Evolutionary conservation across 2,329 filamentous ascomycete species (phyloP).

Genomic region (Colletotrichum simmondsii): DNA sequence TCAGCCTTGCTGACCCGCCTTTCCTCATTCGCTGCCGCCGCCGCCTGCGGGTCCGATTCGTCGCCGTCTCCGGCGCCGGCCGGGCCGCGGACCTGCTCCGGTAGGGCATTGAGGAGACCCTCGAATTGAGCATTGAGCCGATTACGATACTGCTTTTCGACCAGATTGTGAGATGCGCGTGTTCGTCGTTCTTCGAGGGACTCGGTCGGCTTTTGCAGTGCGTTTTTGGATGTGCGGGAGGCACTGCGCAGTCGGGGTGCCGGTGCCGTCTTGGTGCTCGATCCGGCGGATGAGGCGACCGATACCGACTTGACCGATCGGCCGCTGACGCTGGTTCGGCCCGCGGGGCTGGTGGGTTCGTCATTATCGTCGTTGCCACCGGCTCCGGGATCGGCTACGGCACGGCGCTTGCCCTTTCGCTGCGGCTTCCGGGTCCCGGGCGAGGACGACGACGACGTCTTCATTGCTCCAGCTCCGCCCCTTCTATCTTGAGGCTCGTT

Average conservation of each 20-base stretch:
- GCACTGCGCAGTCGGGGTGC: slow-evolving; percentile 41
- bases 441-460: not conserved
- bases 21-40: slow-evolving; percentile 39
- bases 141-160: slow-evolving; percentile 48
- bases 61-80: slow-evolving; percentile 16
- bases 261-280: slow-evolving; percentile 30
- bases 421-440: slow-evolving; percentile 4
- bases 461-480: not conserved
- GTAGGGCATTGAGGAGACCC: slow-evolving; percentile 41
- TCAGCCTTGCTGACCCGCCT: slow-evolving; percentile 48
- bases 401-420: slow-evolving; percentile 29
- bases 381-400: slow-evolving; percentile 8
- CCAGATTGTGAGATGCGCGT: slow-evolving; percentile 45
- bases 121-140: slow-evolving; percentile 46
- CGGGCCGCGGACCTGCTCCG: slow-evolving; percentile 36
- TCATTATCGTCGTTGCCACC: not conserved
- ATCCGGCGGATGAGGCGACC: slow-evolving; percentile 16
- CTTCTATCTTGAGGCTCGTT: not conserved
- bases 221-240: slow-evolving; percentile 44
- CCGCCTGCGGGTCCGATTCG: slow-evolving; percentile 27
- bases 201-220: slow-evolving; percentile 39
- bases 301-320: slow-evolving; percentile 21
- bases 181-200: slow-evolving; percentile 42
- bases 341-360: slow-evolving; percentile 26
- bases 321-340: slow-evolving; percentile 22